phyloP scores from a whole-genome alignment of 2,329 filamentous ascomycete genomes.

The Colletotrichum abscissum region DNA sequence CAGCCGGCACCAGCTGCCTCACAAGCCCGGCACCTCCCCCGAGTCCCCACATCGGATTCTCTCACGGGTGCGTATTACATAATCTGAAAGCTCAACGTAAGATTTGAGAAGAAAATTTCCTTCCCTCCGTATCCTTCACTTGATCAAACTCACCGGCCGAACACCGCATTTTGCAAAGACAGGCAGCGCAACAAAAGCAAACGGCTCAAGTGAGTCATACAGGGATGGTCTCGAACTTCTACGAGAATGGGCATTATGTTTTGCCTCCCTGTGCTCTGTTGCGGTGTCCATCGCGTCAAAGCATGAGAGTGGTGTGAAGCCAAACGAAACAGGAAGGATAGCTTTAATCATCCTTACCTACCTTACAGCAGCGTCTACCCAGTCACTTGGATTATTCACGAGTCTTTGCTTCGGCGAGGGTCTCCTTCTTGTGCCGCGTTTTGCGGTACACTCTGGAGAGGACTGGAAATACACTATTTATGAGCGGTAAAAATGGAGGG shows the following conservation, averaged over 20 bases:
- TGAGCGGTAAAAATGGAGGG: background rate
- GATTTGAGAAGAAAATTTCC: slow-evolving; percentile 5
- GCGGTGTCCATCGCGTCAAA: background rate
- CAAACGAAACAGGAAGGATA: background rate
- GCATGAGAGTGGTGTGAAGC: background rate
- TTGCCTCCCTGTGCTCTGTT: background rate
- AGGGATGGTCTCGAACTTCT: background rate
- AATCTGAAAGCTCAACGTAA: background rate
- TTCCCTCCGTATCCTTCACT: background rate
- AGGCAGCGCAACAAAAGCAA: background rate
- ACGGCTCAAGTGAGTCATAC: slow-evolving; percentile 10
- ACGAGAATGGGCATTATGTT: slow-evolving; percentile 7
- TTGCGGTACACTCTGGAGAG: slow-evolving; percentile 36
- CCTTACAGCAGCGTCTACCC: slow-evolving; percentile 33
- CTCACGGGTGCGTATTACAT: background rate
- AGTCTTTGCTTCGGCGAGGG: slow-evolving; percentile 32
- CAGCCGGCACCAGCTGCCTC: background rate
- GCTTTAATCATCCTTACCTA: background rate
- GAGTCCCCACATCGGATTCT: background rate
- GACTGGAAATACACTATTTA: slow-evolving; percentile 14
- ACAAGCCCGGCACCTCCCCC: background rate
- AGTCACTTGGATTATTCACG: slow-evolving; percentile 36
- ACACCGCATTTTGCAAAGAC: background rate
- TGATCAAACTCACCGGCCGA: background rate
- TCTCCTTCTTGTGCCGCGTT: slow-evolving; percentile 36